Conservation (phyloP, 192 early-diverging fungal species). For the Coemansia guatemalensis region DNA sequence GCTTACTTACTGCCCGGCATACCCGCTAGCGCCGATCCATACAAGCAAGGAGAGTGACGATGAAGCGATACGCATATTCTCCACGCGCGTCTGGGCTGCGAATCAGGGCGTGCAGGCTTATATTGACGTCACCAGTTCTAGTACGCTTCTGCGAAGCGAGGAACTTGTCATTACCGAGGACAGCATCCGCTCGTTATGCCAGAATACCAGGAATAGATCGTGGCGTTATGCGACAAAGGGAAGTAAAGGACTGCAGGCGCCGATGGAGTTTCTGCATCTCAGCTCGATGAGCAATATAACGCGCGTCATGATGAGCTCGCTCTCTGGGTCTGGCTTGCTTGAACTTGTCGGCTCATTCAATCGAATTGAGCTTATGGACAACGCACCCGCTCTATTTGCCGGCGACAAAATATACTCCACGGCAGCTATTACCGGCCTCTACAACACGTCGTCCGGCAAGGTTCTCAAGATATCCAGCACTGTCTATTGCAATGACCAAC, state of each 20-base stretch:
- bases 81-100: constrained; percentile 10
- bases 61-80: constrained; percentile 1
- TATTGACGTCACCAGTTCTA: constrained; percentile 1
- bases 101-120: constrained; percentile 7
- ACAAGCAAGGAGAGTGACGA: not conserved
- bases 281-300: constrained; percentile 76
- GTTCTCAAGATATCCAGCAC: constrained; percentile 74
- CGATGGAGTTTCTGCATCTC: constrained; percentile 89
- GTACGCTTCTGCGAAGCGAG: not conserved
- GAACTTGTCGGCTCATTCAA: constrained; percentile 85
- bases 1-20: constrained; percentile 13
- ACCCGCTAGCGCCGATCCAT: constrained; percentile 14
- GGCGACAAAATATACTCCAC: constrained; percentile 74
- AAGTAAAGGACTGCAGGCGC: constrained; percentile 60
- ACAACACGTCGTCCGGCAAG: constrained; percentile 82
- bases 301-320: constrained; percentile 79
- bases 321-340: constrained; percentile 84
- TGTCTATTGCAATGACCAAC: constrained; percentile 57
- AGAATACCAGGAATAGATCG: constrained; percentile 63
- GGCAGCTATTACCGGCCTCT: constrained; percentile 70
- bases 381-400: constrained; percentile 58
- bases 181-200: constrained; percentile 82
- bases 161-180: constrained; percentile 61
- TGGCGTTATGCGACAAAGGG: constrained; percentile 49
- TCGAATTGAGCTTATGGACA: constrained; percentile 71